phyloP scores from a whole-genome alignment of 257 asterid species.

The Lithospermum erythrorhizon region DNA sequence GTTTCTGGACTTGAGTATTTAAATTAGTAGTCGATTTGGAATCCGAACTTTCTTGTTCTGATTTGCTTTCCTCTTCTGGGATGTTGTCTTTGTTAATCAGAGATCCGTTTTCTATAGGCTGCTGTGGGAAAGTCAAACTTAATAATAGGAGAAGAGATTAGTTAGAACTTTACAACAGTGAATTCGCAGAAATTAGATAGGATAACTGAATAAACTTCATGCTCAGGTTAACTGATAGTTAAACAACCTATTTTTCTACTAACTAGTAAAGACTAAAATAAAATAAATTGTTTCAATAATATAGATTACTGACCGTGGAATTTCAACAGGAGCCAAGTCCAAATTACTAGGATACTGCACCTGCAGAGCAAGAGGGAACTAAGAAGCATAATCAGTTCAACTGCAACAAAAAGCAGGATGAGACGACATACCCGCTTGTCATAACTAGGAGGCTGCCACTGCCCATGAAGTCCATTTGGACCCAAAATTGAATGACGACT shows the following conservation, averaged over 20 bases:
- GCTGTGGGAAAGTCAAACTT: slow-evolving; percentile 35
- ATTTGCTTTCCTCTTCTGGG: slow-evolving; percentile 12
- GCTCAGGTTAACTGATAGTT: neutral
- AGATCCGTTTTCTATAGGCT: slow-evolving; percentile 36
- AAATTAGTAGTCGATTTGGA: slow-evolving; percentile 31
- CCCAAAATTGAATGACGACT: slow-evolving; percentile 88
- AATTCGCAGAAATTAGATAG: neutral
- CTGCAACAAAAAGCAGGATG: slow-evolving; percentile 6
- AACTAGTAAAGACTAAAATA: neutral
- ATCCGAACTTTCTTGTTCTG: slow-evolving; percentile 34
- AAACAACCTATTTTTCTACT: neutral
- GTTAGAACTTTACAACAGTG: neutral
- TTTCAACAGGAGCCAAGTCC: slow-evolving; percentile 48
- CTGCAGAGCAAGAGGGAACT: slow-evolving; percentile 34
- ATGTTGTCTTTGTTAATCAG: slow-evolving; percentile 21
- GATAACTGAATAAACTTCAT: neutral
- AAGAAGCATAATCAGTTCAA: neutral
- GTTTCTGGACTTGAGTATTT: slow-evolving; percentile 25
- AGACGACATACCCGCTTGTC: slow-evolving; percentile 38
- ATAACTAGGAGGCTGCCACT: slow-evolving; percentile 74
- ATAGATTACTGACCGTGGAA: slow-evolving; percentile 46
- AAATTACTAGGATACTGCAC: slow-evolving; percentile 72
- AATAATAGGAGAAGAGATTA: neutral
- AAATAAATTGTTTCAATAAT: slow-evolving; percentile 1
- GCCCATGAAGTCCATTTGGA: slow-evolving; percentile 81